Evolutionary conservation across 805 yeast species (phyloP).

Genomic region (Hanseniaspora hatyaiensis): DNA sequence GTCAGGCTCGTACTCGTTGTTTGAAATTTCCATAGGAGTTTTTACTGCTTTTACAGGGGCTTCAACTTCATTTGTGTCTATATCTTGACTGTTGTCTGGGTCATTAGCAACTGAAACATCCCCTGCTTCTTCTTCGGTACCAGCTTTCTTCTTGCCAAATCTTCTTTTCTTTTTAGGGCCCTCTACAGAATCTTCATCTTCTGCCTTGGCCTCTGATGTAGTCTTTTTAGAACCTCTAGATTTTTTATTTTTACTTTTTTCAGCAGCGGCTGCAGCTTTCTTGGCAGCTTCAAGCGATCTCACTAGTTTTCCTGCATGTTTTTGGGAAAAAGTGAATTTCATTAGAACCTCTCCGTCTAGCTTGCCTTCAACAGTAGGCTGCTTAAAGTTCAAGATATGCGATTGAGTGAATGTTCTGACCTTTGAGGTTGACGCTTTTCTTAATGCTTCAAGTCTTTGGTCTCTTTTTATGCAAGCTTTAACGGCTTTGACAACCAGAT

Average conservation of each 20-base stretch:
- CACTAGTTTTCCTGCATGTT: constrained; percentile 12
- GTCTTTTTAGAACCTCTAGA: background rate
- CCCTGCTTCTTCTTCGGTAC: constrained; percentile 19
- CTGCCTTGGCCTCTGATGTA: background rate
- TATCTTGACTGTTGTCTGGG: constrained; percentile 23
- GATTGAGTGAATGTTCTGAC: constrained; percentile 15
- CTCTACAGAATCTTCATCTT: constrained; percentile 4
- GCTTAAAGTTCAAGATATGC: constrained; percentile 14
- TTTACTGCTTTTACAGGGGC: constrained; percentile 20
- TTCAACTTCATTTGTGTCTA: constrained; percentile 24
- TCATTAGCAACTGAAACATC: constrained; percentile 18
- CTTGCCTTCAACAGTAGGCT: constrained; percentile 18
- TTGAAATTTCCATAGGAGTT: constrained; percentile 17
- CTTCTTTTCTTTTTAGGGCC: constrained; percentile 9
- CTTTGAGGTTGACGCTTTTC: constrained; percentile 12
- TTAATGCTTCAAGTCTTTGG: constrained; percentile 25
- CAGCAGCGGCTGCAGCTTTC: background rate
- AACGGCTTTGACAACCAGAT: constrained; percentile 20
- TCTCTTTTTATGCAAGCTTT: constrained; percentile 20
- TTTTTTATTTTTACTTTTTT: constrained; percentile 10
- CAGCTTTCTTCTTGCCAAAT: constrained; percentile 18
- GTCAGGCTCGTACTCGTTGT: constrained; percentile 18
- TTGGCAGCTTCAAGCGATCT: constrained; percentile 2
- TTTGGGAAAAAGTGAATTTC: constrained; percentile 16
- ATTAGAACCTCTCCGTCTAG: constrained; percentile 15